phyloP scores from a whole-genome alignment of 1,139 yeast species.

The Cylindricascospora bacillispora region DNA sequence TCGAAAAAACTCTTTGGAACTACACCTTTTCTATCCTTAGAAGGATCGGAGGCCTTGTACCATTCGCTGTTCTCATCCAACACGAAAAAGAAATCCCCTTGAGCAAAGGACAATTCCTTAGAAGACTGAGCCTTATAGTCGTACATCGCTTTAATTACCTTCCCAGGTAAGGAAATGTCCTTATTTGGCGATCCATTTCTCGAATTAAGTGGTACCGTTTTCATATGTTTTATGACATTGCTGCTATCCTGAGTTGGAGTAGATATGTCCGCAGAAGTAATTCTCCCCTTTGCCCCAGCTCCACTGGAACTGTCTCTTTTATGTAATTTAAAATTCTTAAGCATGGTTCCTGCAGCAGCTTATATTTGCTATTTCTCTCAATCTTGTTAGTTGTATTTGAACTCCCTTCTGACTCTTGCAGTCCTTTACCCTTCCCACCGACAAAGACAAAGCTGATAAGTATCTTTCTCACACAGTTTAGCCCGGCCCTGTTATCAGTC shows the following conservation, averaged over 20 bases:
- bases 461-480: no score
- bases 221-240: conserved; percentile 11
- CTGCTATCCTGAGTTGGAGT: conserved; percentile 17
- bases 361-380: neutral
- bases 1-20: conserved; percentile 83
- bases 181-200: conserved; percentile 6
- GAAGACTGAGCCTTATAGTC: conserved; percentile 72
- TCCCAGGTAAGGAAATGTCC: conserved; percentile 39
- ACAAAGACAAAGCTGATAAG: no score
- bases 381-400: neutral
- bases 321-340: conserved; percentile 18
- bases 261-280: conserved; percentile 24
- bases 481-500: no score
- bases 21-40: conserved; percentile 63
- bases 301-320: conserved; percentile 12
- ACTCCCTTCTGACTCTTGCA: no score
- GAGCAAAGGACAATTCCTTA: conserved; percentile 63
- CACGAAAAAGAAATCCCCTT: conserved; percentile 87
- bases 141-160: conserved; percentile 72
- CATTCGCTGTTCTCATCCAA: conserved; percentile 53
- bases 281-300: conserved; percentile 15
- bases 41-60: conserved; percentile 86
- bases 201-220: conserved; percentile 10
- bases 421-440: no score
- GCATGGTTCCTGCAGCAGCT: conserved; percentile 6